Conservation (phyloP, 164 flowering plant genomes). For the Tetrastigma voinierianum region DNA sequence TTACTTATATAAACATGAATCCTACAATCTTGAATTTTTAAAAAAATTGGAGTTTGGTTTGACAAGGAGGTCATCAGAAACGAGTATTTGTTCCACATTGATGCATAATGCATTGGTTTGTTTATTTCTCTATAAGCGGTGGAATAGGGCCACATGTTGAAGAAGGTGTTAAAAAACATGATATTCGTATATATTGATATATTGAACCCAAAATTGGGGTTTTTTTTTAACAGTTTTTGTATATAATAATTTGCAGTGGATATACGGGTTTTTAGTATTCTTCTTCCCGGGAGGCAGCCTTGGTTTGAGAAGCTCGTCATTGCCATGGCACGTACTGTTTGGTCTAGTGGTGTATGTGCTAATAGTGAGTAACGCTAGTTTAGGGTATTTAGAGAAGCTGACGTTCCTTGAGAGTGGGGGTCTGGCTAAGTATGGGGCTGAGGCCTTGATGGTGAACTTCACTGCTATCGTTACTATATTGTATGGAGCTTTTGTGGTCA, state of each 20-base stretch:
- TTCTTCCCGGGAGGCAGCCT: slow-evolving; percentile 74
- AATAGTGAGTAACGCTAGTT: slow-evolving; percentile 54
- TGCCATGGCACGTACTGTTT: slow-evolving; percentile 86
- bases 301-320: slow-evolving; percentile 38
- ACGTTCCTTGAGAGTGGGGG: slow-evolving; percentile 83
- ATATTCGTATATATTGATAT: too few relatives aligned
- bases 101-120: too few relatives aligned
- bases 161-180: too few relatives aligned
- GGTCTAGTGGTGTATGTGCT: slow-evolving; percentile 65
- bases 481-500: slow-evolving; percentile 57
- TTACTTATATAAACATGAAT: too few relatives aligned
- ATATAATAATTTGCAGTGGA: slow-evolving; percentile 75
- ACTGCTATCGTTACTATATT: slow-evolving; percentile 62
- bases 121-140: too few relatives aligned
- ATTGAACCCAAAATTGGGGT: too few relatives aligned
- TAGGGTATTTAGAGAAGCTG: slow-evolving; percentile 91
- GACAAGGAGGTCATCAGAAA: too few relatives aligned
- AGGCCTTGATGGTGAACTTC: slow-evolving; percentile 89
- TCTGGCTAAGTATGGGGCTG: slow-evolving; percentile 67
- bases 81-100: too few relatives aligned
- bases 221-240: too few relatives aligned
- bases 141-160: too few relatives aligned
- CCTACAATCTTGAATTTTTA: too few relatives aligned
- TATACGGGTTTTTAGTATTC: slow-evolving; percentile 68
- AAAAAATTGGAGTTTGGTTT: too few relatives aligned